Evolutionary conservation across 768 basidiomycete genomes (phyloP).

Genomic region (Bullera alba): DNA sequence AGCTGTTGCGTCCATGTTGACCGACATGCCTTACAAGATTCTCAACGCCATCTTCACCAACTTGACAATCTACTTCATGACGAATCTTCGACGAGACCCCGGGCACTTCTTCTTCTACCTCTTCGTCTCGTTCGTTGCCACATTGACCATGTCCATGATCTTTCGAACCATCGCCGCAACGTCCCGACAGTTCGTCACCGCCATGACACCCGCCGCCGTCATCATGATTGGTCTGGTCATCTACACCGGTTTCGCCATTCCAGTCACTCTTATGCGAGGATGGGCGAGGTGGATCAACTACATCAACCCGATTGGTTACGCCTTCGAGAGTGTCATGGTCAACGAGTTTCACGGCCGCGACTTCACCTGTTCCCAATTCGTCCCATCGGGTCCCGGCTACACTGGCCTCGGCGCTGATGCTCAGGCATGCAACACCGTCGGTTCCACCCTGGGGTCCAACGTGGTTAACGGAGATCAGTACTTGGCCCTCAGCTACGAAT

Average conservation of each 20-base stretch:
- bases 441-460: conserved; percentile 30
- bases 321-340: conserved; percentile 71
- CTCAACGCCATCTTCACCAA: conserved; percentile 42
- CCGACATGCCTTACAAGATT: conserved; percentile 44
- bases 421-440: conserved; percentile 35
- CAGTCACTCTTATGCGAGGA: conserved; percentile 44
- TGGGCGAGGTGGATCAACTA: conserved; percentile 55
- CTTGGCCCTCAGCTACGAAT: conserved; percentile 24
- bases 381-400: conserved; percentile 40
- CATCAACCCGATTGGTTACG: conserved; percentile 67
- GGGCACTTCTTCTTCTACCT: conserved; percentile 51
- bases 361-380: conserved; percentile 47
- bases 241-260: conserved; percentile 57
- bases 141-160: conserved; percentile 51
- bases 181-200: conserved; percentile 65
- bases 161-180: conserved; percentile 56
- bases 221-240: conserved; percentile 67
- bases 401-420: conserved; percentile 16
- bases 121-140: conserved; percentile 50
- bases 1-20: conserved; percentile 43
- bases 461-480: conserved; percentile 43
- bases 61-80: conserved; percentile 50
- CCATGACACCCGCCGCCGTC: conserved; percentile 55
- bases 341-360: conserved; percentile 73
- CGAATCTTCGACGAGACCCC: conserved; percentile 50